phyloP scores from a whole-genome alignment of 2,329 filamentous ascomycete genomes.

The Beauveria rudraprayagi region DNA sequence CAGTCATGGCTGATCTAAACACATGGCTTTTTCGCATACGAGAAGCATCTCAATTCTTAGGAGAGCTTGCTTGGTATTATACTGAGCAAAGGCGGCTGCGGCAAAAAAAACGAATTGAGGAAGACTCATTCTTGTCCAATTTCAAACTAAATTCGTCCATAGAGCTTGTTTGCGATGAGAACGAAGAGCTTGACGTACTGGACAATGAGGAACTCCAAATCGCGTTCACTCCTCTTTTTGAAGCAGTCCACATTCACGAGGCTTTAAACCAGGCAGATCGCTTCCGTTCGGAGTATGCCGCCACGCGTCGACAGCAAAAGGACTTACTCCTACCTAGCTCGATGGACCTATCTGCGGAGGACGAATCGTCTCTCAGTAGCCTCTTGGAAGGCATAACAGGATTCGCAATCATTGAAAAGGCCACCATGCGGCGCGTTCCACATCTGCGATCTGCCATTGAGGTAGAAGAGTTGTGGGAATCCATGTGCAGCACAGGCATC shows the following conservation, averaged over 20 bases:
- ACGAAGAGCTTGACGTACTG: conserved; percentile 88
- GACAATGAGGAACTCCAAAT: conserved; percentile 94
- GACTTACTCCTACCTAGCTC: conserved; percentile 74
- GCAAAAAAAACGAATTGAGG: conserved; percentile 74
- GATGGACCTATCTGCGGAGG: conserved; percentile 71
- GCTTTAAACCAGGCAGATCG: conserved; percentile 87
- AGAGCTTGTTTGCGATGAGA: conserved; percentile 90
- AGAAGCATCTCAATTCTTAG: conserved; percentile 91
- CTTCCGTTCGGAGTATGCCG: conserved; percentile 86
- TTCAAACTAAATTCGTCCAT: conserved; percentile 95
- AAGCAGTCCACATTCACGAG: conserved; percentile 93
- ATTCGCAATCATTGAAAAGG: conserved; percentile 92
- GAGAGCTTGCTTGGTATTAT: conserved; percentile 94
- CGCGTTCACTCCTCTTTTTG: conserved; percentile 88
- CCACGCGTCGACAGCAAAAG: conserved; percentile 82
- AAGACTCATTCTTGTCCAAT: conserved; percentile 63
- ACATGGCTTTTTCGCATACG: conserved; percentile 94
- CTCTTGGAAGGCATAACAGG: conserved; percentile 89
- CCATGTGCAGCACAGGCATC: conserved; percentile 86
- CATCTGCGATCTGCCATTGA: conserved; percentile 76
- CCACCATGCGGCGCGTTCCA: conserved; percentile 79
- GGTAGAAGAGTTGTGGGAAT: conserved; percentile 98
- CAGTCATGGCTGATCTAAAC: conserved; percentile 93
- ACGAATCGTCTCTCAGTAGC: conserved; percentile 79
- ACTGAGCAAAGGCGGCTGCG: conserved; percentile 79